phyloP scores from a whole-genome alignment of 2,329 filamentous ascomycete species.

The Apiospora rasikravindrae region DNA sequence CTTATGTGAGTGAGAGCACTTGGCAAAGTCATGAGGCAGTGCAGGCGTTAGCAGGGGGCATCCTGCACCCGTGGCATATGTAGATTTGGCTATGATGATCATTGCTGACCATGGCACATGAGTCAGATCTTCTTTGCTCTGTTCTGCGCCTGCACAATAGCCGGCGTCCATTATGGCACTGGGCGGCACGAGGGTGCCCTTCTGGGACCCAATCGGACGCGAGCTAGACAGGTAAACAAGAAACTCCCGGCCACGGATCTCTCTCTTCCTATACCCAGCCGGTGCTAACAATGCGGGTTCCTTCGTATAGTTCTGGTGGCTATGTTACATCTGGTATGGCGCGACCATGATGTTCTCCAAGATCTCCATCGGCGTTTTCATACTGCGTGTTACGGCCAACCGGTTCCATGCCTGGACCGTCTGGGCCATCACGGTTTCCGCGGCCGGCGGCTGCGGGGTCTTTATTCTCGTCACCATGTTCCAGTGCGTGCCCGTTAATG shows the following conservation, averaged over 20 bases:
- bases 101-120: neutral
- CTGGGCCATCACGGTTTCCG: conserved; percentile 6
- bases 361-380: conserved; percentile 24
- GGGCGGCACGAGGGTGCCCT: conserved; percentile 19
- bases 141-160: conserved; percentile 13
- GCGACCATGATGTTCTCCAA: conserved; percentile 22
- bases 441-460: conserved; percentile 2
- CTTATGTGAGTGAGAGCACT: conserved; percentile 35
- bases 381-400: conserved; percentile 23
- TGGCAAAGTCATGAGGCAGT: neutral
- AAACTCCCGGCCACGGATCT: too few species aligned
- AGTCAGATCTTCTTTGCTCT: conserved; percentile 14
- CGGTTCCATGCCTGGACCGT: conserved; percentile 19
- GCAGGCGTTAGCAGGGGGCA: too few species aligned
- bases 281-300: neutral
- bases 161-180: conserved; percentile 19
- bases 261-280: neutral
- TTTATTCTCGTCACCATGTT: conserved; percentile 19
- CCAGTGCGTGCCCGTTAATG: conserved; percentile 22
- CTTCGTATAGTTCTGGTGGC: conserved; percentile 12
- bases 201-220: neutral
- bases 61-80: neutral
- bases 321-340: conserved; percentile 22
- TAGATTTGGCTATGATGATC: neutral
- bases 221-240: conserved; percentile 9